Evolutionary conservation across 1,139 yeast genomes (phyloP), one percentile per base, ranked within the genome.

Genomic region (Trichomonascaceae sp.): DNA sequence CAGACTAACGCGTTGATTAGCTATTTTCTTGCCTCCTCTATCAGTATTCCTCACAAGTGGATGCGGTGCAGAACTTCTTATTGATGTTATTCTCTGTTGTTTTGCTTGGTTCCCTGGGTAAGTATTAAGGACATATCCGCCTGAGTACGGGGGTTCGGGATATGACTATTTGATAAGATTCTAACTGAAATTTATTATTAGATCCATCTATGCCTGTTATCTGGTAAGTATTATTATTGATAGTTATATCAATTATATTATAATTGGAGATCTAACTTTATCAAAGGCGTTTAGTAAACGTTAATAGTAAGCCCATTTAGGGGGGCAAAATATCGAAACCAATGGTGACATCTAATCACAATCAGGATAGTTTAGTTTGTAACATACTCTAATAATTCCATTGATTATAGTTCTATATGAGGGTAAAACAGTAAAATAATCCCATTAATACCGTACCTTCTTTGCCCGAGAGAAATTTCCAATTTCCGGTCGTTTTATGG

Each of bases 21-120:
- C 90, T 30, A 66, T 84, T 64, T 70, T 85, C 61, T 73, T 85
- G 59, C 91, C 91, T 51, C 91, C 91, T 54, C 71, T 85, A 58
- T 91, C 90, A 58, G 93, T 85, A 17, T 83, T 84, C 70, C 68
- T 84, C 59, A 89, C 85, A 72, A 74, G 77, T 61, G 93, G 91
- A 43, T 81, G 87, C 67, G 70, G 77, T 20, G 66, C 73, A 17
- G 74, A 84, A 39, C 72, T 85, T 52, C 71, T 83, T 53, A 74
- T 85, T 66, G 83, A 83, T 70, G 73, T 84, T 56, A 58, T 83
- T 55, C 77, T 85, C 69, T 81, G 86, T 47, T 68, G 80, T 53
- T 74, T 84, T 57, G 90, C 87, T 54, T 84, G 78, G 70, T 80
- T 69, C 84, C 89, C 60, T 49, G 69, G 64, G 52, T 58, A 57